These are phyloP conservation scores for Pyrrhoderma noxium DNA, from an alignment of 1,284 basidiomycete genomes.

Conservation along the genomic window DNA sequence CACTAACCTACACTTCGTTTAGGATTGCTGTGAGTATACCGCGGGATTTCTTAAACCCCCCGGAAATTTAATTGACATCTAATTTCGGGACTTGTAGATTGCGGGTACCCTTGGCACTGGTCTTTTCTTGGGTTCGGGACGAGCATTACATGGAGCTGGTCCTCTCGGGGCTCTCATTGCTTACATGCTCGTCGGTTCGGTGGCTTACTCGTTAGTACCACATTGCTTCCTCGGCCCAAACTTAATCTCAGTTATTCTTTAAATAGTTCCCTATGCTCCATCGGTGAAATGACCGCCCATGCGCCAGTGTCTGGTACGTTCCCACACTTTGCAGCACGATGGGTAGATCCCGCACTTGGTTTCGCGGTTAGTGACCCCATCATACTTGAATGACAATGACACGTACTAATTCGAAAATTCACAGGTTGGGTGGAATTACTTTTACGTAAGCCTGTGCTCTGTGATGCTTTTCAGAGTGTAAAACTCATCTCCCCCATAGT, in stretches of 20 bases:
- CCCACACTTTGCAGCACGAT: constrained; percentile 62
- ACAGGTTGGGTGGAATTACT: constrained; percentile 19
- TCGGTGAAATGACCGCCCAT: constrained; percentile 67
- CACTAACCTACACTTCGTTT: constrained; percentile 13
- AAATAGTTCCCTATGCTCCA: constrained; percentile 49
- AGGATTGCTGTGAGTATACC: constrained; percentile 50
- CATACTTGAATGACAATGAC: not conserved
- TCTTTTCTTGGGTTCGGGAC: constrained; percentile 75
- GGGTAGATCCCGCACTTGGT: constrained; percentile 60
- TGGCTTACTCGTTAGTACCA: constrained; percentile 49
- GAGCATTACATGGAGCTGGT: constrained; percentile 46
- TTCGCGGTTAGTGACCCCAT: constrained; percentile 13
- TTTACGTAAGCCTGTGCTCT: constrained; percentile 14
- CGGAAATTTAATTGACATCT: not conserved
- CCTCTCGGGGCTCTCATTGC: constrained; percentile 57
- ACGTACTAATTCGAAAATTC: not conserved
- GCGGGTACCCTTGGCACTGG: constrained; percentile 73
- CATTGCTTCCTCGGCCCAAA: not conserved
- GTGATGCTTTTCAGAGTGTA: not conserved
- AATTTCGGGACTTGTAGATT: constrained; percentile 35
- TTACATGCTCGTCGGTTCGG: constrained; percentile 52
- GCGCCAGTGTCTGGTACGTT: constrained; percentile 72
- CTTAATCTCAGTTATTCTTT: not conserved
- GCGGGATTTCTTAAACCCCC: not conserved
- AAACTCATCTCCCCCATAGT: not conserved